Evolutionary conservation across 2,329 filamentous ascomycete genomes (phyloP).

Genomic region (Cadophora gregata): DNA sequence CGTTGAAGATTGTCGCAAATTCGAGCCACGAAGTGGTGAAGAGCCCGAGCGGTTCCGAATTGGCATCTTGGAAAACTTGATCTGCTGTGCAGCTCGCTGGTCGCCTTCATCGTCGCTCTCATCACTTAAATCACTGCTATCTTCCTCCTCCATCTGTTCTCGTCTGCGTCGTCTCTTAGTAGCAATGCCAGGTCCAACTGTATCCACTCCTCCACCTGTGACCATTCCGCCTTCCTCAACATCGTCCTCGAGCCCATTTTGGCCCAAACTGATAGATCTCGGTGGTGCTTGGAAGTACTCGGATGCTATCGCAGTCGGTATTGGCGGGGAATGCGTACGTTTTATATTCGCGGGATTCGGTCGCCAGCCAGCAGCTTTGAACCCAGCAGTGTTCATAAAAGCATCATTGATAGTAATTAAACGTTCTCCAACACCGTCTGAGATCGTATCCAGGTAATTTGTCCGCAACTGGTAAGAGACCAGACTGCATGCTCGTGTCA

Average conservation of each 20-base stretch:
- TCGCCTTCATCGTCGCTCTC: slow-evolving; percentile 82
- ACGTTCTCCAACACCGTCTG: slow-evolving; percentile 84
- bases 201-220: slow-evolving; percentile 69
- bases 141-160: slow-evolving; percentile 78
- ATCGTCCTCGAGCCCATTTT: slow-evolving; percentile 68
- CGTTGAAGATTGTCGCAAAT: slow-evolving; percentile 62
- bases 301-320: slow-evolving; percentile 80
- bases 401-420: slow-evolving; percentile 81
- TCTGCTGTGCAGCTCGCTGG: slow-evolving; percentile 79
- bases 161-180: slow-evolving; percentile 69
- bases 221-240: slow-evolving; percentile 70
- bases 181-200: slow-evolving; percentile 69
- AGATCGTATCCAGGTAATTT: slow-evolving; percentile 79
- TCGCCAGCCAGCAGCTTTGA: slow-evolving; percentile 83
- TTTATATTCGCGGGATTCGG: slow-evolving; percentile 77
- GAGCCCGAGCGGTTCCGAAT: slow-evolving; percentile 85
- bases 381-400: slow-evolving; percentile 79
- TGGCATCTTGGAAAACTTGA: slow-evolving; percentile 96
- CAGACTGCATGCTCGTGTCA: slow-evolving; percentile 59
- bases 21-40: slow-evolving; percentile 78
- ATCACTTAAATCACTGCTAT: slow-evolving; percentile 84
- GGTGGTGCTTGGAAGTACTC: slow-evolving; percentile 83
- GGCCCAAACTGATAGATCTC: slow-evolving; percentile 60
- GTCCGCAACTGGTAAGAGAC: slow-evolving; percentile 83
- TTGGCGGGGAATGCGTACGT: slow-evolving; percentile 84